Percentiles rank a stretch among this genome's conserved stretches.
These are phyloP conservation scores for Phialophora expanda DNA, from an alignment of 2,329 filamentous ascomycete species.

Conservation along the genomic window DNA sequence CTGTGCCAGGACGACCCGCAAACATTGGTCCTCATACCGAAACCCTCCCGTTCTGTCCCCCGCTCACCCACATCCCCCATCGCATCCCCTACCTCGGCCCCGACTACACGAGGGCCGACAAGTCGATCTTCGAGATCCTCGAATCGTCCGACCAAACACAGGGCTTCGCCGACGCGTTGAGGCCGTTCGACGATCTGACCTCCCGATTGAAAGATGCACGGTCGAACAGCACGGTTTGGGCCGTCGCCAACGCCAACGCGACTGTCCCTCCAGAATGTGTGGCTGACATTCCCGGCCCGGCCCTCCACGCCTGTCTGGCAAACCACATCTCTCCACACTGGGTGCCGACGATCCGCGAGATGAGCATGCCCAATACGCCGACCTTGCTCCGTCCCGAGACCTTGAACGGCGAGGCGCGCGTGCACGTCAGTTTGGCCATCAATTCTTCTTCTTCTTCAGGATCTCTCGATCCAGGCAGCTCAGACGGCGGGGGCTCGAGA, in stretches of 20 bases:
- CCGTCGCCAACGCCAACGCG: background rate
- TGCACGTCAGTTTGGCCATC: background rate
- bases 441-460: no score
- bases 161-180: background rate
- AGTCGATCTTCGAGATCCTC: conserved; percentile 4
- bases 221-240: conserved; percentile 7
- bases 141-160: background rate
- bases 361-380: conserved; percentile 12
- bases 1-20: background rate
- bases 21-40: background rate
- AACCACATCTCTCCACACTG: conserved; percentile 12
- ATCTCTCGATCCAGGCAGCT: no score
- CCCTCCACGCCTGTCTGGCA: background rate
- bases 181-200: background rate
- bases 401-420: conserved; percentile 4
- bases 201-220: background rate
- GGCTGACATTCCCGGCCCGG: no score
- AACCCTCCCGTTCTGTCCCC: conserved; percentile 6
- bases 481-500: no score
- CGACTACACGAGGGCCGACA: background rate
- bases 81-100: background rate
- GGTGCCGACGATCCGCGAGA: conserved; percentile 9
- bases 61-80: conserved; percentile 3
- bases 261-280: background rate
- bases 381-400: background rate